phyloP scores from a whole-genome alignment of 164 flowering plant genomes.

The Cinnamomum chago region DNA sequence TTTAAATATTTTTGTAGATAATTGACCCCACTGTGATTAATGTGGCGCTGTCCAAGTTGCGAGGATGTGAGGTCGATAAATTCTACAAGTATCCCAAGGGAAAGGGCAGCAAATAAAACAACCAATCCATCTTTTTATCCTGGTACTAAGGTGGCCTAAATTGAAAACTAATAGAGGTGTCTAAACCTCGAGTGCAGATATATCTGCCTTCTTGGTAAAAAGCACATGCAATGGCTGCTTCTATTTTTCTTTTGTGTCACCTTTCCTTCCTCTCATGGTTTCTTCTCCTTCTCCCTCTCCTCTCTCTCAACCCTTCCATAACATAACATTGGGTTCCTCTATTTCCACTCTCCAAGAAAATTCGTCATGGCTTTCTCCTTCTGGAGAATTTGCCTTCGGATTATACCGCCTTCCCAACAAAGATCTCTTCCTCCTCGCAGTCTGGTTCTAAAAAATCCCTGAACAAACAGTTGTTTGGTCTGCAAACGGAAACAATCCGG shows the following conservation, averaged over 20 bases:
- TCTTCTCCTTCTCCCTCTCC: constrained; percentile 3
- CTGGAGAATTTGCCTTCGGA: constrained; percentile 32
- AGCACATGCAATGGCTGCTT: background rate
- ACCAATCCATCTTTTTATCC: too few relatives aligned
- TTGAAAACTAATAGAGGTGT: too few relatives aligned
- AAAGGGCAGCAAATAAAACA: too few relatives aligned
- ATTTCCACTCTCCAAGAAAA: constrained; percentile 10
- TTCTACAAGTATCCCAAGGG: too few relatives aligned
- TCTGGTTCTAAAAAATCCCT: constrained; percentile 31
- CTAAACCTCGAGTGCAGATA: too few relatives aligned
- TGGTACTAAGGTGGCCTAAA: too few relatives aligned
- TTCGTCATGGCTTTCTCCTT: constrained; percentile 26
- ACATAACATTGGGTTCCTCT: constrained; percentile 14
- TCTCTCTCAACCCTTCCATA: constrained; percentile 16
- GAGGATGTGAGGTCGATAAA: too few relatives aligned
- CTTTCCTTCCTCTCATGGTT: constrained; percentile 1
- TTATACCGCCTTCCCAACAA: constrained; percentile 15
- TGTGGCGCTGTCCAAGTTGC: too few relatives aligned
- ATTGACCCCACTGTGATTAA: too few relatives aligned
- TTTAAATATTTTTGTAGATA: too few relatives aligned
- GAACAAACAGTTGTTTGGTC: constrained; percentile 30
- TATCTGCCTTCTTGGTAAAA: background rate
- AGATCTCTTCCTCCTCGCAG: constrained; percentile 17
- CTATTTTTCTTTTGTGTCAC: background rate
- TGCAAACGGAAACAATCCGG: constrained; percentile 27